phyloP scores from a whole-genome alignment of 139 green algal genomes.

The Raphidocelis subcapitata region DNA sequence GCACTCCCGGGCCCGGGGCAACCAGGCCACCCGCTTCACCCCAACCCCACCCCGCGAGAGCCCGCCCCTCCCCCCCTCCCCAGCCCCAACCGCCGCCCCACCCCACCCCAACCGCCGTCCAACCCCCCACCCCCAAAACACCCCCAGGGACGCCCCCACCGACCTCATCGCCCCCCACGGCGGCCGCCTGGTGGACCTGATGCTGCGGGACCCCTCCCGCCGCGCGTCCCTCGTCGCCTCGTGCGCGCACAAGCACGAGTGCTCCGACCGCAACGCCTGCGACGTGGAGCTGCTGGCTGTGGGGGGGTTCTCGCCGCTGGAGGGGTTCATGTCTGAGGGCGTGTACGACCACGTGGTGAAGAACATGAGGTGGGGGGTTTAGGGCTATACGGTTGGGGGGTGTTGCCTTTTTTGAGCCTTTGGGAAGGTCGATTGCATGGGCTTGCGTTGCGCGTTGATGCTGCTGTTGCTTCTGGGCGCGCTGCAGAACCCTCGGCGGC shows the following conservation, averaged over 20 bases:
- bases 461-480: no score
- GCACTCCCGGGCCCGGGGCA: no score
- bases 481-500: no score
- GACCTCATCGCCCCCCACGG: conserved; percentile 73
- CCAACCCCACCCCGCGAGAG: no score
- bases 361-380: conserved; percentile 55
- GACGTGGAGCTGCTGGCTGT: conserved; percentile 90
- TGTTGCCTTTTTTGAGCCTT: neutral
- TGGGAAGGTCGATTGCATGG: neutral
- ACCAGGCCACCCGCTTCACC: no score
- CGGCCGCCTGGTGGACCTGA: conserved; percentile 69
- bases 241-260: conserved; percentile 53
- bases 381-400: neutral
- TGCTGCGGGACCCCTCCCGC: conserved; percentile 49
- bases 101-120: no score
- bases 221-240: conserved; percentile 41
- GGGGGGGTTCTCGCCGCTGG: conserved; percentile 85
- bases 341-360: conserved; percentile 79
- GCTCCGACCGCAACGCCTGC: conserved; percentile 86
- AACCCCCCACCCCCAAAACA: no score
- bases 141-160: neutral
- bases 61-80: no score
- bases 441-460: no score
- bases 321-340: conserved; percentile 85
- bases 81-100: no score